Evolutionary conservation across 306 rosid species (phyloP), one percentile per base, ranked within the genome.

Genomic region (Cucurbita moschata): DNA sequence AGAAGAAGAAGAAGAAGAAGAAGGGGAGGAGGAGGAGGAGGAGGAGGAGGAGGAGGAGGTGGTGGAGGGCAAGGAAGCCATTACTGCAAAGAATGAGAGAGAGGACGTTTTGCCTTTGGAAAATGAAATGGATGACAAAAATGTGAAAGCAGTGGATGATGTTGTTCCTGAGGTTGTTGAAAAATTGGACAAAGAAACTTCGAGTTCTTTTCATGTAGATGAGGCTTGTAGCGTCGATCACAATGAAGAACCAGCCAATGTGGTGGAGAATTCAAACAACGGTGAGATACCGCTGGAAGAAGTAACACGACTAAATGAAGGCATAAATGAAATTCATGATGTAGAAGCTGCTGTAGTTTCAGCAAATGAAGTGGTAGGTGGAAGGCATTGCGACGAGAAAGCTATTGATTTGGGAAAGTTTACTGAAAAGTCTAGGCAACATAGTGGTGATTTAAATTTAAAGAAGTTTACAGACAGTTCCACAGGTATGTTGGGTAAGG

Each of bases 281-380:
- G 72, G 39, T 39, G 86, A 82, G 72, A 83, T 82, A 70, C 80
- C 78, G 58, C 82, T 15, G 40, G 90, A 82, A 77, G 84, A 77
- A 77, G 59, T 79, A 71, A 88, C 40, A 54, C 66, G 62, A 60
- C 72, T 26, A 76, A 75, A 81, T 75, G 94, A 81, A 73, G 87
- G 61, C n/a, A 76, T 52, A 67, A 72, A 76, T 85, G 80, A 73
- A 76, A 78, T 55, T 52, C 80, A 80, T 38, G 82, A 30, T 9
- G 77, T 54, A 66, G 91, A 82, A 74, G 55, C 52, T 84, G 81
- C 69, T 78, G 85, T 72, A 58, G 53, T 65, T 74, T 76, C 60
- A 15, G 66, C 71, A 46, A 16, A 80, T 75, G 85, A 75, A 43
- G 79, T 26, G 73, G 90, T 80, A 53, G 79, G 75, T 77, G 88